Conservation (phyloP, 2,329 filamentous ascomycete species). For the Curvularia verruculosa region DNA sequence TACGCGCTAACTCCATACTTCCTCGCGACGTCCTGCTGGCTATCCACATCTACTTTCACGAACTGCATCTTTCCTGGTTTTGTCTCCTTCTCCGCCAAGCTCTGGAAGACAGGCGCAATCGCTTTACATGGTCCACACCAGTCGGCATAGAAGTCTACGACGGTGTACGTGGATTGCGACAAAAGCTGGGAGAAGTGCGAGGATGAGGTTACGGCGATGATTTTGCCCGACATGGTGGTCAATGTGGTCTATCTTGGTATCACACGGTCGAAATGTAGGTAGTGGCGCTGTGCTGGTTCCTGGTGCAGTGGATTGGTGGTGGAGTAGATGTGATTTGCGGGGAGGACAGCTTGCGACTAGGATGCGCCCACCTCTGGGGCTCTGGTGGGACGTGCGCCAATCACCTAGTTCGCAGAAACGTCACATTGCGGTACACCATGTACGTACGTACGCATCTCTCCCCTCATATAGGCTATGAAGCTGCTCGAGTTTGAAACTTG, state of each 20-base stretch:
- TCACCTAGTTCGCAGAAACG: background rate
- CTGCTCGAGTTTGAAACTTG: background rate
- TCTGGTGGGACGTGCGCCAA: conserved; percentile 8
- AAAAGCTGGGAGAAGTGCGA: conserved; percentile 47
- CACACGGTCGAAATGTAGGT: background rate
- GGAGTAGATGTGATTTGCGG: conserved; percentile 8
- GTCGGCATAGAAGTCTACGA: conserved; percentile 61
- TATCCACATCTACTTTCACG: conserved; percentile 63
- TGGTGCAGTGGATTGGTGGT: background rate
- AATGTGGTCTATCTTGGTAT: background rate
- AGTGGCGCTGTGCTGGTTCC: background rate
- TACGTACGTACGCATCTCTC: background rate
- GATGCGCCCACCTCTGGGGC: conserved; percentile 10
- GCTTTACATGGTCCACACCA: conserved; percentile 65
- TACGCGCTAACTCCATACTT: conserved; percentile 58
- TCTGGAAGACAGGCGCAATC: conserved; percentile 58
- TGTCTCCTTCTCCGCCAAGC: conserved; percentile 58
- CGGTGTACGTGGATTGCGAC: conserved; percentile 47
- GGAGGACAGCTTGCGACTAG: conserved; percentile 17
- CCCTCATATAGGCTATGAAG: background rate
- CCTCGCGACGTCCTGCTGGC: conserved; percentile 56
- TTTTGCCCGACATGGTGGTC: conserved; percentile 40
- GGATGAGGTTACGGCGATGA: conserved; percentile 40
- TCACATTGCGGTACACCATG: background rate
- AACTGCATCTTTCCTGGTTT: conserved; percentile 57